Conservation (phyloP, 345 rosid genomes). For the Melaleuca alternifolia region DNA sequence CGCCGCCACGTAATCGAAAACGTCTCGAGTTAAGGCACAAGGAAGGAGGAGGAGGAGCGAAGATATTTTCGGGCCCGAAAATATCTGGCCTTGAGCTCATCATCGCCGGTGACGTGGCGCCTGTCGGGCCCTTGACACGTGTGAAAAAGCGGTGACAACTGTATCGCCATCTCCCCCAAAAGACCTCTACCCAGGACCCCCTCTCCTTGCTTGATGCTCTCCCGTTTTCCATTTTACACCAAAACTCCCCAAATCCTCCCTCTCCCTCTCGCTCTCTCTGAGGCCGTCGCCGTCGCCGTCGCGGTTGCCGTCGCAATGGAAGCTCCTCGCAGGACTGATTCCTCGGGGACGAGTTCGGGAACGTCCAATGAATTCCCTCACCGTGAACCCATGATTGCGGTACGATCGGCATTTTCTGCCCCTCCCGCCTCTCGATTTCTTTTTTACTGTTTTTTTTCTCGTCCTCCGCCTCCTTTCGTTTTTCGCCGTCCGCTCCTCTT, state of each 20-base stretch:
- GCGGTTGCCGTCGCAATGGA: neutral
- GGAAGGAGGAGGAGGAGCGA: neutral
- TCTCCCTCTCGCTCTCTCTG: neutral
- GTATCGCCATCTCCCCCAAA: constrained; percentile 13
- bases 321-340: neutral
- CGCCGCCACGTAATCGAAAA: neutral
- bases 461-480: neutral
- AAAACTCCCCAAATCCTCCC: neutral
- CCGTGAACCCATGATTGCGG: neutral
- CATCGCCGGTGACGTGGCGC: constrained; percentile 38
- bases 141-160: constrained; percentile 56
- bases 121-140: constrained; percentile 31
- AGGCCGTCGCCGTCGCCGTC: neutral
- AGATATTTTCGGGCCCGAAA: constrained; percentile 36
- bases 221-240: neutral
- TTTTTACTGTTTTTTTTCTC: too few relatives aligned
- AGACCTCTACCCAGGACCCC: neutral
- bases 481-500: neutral
- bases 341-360: neutral
- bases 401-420: neutral
- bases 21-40: neutral
- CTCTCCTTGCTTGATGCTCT: neutral
- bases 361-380: neutral
- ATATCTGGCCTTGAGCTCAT: constrained; percentile 21
- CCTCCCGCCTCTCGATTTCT: neutral